Percentiles rank a stretch among this genome's conserved stretches.
Evolutionary conservation across 495 filamentous ascomycete genomes (phyloP).

Genomic region (Hyaloscypha bicolor): DNA sequence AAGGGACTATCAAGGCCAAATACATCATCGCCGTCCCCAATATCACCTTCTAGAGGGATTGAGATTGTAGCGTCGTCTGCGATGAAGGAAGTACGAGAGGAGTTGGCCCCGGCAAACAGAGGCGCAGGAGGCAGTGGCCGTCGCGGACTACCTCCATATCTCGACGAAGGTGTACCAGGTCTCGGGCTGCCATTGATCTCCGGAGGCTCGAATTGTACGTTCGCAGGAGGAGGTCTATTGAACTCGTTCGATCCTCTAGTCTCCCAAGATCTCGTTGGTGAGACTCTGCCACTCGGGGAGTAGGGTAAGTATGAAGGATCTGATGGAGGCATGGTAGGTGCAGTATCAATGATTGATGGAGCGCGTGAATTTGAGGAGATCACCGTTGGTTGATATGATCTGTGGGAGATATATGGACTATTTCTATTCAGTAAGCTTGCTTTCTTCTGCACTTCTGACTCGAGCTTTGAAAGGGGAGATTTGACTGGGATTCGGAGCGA

Average conservation of each 20-base stretch:
- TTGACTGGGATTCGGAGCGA: conserved; percentile 27
- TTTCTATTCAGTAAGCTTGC: conserved; percentile 40
- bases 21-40: conserved; percentile 66
- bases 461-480: conserved; percentile 28
- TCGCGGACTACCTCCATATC: conserved; percentile 82
- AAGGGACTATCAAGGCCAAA: conserved; percentile 66
- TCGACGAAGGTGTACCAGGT: conserved; percentile 85
- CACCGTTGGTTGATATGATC: conserved; percentile 52
- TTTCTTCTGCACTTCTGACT: conserved; percentile 33
- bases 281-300: conserved; percentile 33
- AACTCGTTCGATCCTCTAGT: conserved; percentile 65
- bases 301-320: conserved; percentile 47
- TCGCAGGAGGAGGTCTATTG: conserved; percentile 61
- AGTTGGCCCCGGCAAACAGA: conserved; percentile 62
- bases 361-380: conserved; percentile 44
- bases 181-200: conserved; percentile 88
- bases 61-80: conserved; percentile 56
- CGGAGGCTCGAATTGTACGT: conserved; percentile 75
- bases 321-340: conserved; percentile 49
- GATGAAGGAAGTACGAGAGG: conserved; percentile 37
- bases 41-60: conserved; percentile 58
- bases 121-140: conserved; percentile 91
- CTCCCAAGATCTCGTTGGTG: conserved; percentile 74
- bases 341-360: conserved; percentile 44
- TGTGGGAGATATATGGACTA: conserved; percentile 36